Evolutionary conservation across 2,329 filamentous ascomycete species (phyloP), one percentile per base, ranked within the genome.

Genomic region (Ascochyta rabiei): DNA sequence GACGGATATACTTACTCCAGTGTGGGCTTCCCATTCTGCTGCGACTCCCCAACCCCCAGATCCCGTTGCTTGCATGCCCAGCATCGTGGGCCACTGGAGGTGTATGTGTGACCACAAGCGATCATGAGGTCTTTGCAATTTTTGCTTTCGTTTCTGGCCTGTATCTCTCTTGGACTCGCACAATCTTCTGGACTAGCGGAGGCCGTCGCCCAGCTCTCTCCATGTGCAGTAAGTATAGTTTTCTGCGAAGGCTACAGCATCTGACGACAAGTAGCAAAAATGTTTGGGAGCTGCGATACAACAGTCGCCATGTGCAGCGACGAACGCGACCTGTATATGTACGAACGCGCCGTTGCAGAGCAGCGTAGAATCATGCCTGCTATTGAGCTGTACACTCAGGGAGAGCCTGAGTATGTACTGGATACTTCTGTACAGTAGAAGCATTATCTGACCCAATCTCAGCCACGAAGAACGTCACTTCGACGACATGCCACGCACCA

Each of bases 391-490:
- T 31, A 64, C 63, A 9, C 19, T 67, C 3, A 60, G 45, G 37
- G 50, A 67, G 38, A 42, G 38, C 4, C 43, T 67, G 46, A 50
- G 63, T 66, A 50, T 43, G 61, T 56, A 7, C 10, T 23, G 10
- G 6, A 12, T 1, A 8, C 30, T 4, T 30, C 2, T 3, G 33
- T 3, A 1, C 16, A 16, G 13, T 26, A 10, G 28, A 8, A 31
- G 4, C 1, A 6, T 9, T n/a, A 21, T 21, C 53, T 63, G 16
- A 66, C 31, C 9, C 2, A 9, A 6, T 19, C 10, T 21, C 46
- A 78, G 75, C 69, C 13, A 77, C 75, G 4, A 77, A 80, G 60
- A 80, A 80, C 55, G 64, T 73, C 43, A 79, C 77, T 0, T 48
- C 63, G 13, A 72, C 74, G 16, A 61, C 68, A 31, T 81, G 79